Percentiles rank a stretch among this genome's conserved stretches.
Evolutionary conservation across 192 early-diverging fungal species (phyloP).

Genomic region (Dissophora ornata): DNA sequence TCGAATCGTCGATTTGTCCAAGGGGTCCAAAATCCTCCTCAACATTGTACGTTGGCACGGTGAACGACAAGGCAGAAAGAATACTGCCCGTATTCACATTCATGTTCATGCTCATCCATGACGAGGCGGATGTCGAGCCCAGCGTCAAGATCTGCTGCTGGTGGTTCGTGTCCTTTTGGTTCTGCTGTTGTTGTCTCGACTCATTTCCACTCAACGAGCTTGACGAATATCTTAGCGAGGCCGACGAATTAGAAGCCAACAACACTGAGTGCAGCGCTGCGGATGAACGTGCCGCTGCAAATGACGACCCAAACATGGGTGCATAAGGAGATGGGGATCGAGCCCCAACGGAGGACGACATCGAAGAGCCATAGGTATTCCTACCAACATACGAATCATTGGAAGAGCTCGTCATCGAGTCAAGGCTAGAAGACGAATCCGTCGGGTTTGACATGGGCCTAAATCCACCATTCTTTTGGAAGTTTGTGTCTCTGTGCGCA

Average conservation of each 20-base stretch:
- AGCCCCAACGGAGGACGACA: constrained; percentile 22
- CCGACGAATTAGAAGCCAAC: constrained; percentile 13
- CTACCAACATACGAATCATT: constrained; percentile 5
- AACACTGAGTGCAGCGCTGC: constrained; percentile 38
- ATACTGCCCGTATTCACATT: constrained; percentile 32
- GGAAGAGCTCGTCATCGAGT: constrained; percentile 37
- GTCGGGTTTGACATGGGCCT: constrained; percentile 7
- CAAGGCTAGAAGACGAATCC: constrained; percentile 39
- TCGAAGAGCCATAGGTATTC: constrained; percentile 10
- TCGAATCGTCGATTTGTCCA: constrained; percentile 5
- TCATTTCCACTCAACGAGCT: constrained; percentile 19
- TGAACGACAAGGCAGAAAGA: constrained; percentile 40
- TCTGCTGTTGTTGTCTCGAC: neutral
- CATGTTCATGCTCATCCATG: constrained; percentile 54
- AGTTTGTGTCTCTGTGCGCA: neutral
- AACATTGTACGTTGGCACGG: constrained; percentile 44
- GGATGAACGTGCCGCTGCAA: constrained; percentile 42
- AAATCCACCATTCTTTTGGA: constrained; percentile 9
- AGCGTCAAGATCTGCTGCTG: constrained; percentile 16
- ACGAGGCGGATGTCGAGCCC: constrained; percentile 12
- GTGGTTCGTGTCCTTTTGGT: neutral
- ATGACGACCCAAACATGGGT: constrained; percentile 43
- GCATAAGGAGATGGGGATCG: constrained; percentile 43
- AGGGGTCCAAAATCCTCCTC: constrained; percentile 12
- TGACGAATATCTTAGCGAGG: constrained; percentile 15